Conservation (phyloP, 192 early-diverging fungal genomes). For the Lobosporangium transversale region DNA sequence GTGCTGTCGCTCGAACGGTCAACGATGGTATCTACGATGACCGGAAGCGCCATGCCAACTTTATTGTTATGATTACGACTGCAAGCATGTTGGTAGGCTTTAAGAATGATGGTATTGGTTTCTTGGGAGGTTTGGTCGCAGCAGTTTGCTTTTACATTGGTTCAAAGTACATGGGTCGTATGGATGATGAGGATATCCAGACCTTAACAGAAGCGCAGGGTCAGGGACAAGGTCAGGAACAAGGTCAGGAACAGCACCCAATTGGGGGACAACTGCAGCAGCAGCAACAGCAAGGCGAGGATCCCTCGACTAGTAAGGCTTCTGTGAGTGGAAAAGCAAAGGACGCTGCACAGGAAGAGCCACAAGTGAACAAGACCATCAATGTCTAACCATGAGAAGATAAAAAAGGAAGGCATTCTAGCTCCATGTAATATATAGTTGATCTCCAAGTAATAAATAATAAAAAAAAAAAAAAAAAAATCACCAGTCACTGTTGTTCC, state of each 20-base stretch:
- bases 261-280: not conserved
- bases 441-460: no score
- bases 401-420: no score
- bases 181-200: constrained; percentile 16
- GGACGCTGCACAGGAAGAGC: no score
- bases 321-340: no score
- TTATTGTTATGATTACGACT: constrained; percentile 77
- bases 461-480: no score
- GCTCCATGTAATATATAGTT: no score
- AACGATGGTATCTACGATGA: constrained; percentile 59
- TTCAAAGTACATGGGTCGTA: constrained; percentile 9
- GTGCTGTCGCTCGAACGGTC: constrained; percentile 63
- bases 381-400: no score
- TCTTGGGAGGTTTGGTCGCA: constrained; percentile 68
- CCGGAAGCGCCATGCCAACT: constrained; percentile 62
- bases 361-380: no score
- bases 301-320: no score
- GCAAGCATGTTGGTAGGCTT: constrained; percentile 77
- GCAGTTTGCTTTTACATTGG: constrained; percentile 34
- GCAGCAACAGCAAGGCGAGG: not conserved
- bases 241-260: not conserved
- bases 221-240: not conserved
- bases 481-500: no score
- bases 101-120: constrained; percentile 85
- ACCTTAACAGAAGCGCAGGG: not conserved